Base-by-base conservation (phyloP, 768 basidiomycete species). In the Symmetrospora coprosmae region DNA sequence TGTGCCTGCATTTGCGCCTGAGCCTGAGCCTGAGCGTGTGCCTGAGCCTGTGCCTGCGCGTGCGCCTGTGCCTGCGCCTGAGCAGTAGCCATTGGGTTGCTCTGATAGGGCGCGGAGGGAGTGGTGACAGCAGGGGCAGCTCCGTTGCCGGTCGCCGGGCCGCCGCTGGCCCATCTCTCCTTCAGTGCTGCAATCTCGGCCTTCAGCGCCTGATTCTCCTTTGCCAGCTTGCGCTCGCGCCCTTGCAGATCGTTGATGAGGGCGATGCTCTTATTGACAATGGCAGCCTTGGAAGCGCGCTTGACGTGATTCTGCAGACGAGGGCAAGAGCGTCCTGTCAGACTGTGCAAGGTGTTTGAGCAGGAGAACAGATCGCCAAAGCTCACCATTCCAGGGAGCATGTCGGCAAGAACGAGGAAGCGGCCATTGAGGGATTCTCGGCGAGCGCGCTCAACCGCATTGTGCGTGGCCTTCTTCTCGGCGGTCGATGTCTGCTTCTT, bases 381-480 rank as follows among this genome's bases (percentile, higher is more conserved):
- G 34, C 55, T 33, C 25, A 58, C 51, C 47, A 60, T 65, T 66
- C 65, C 62, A 66, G 67, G 47, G 53, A 66, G 63, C 34, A 51
- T 34, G 48, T 59, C 55, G 37, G 53, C 59, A 64, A 47, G 50
- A 8, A 83, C 86, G 67, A 94, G 76, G 77, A 97, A 97, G 61
- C 89, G 80, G 52, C 85, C 81, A 71, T 96, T 99, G 50, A 97
- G 76, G 43, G 86, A 90, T 76, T 97, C 92, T 49, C 92, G 77
- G 47, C 92, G 80, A 70, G 86, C 85, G 50, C 94, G 79, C 76
- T 96, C 94, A 60, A 96, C 88, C 31, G 94, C 92, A 72, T 97
- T 99, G 75, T 99, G 92, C 21, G 87, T 90, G 2, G 89, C 88
- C 34, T 92, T 78, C 73, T 91, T 86, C 72, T 96, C 92, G 50